Evolutionary conservation across 192 early-diverging fungal species (phyloP), one percentile per base, ranked within the genome.

Genomic region (Backusella australiensis): DNA sequence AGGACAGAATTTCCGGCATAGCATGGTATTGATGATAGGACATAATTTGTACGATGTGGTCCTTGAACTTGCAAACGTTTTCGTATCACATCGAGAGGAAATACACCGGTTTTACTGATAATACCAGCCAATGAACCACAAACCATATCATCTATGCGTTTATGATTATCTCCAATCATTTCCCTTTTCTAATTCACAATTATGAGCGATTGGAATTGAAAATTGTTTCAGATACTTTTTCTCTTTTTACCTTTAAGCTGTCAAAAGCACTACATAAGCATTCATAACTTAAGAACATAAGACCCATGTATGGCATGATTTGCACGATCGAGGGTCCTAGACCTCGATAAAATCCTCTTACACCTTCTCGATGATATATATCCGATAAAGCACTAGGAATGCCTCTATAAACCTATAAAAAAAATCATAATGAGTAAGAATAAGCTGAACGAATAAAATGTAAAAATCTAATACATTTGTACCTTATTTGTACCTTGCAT

Each of bases 271-370:
- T 80, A 12, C 85, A 90, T 69, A 94, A 78, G n/a, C 77, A 73
- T 63, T 92, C 89, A 77, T 95, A 93, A 42, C 87, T 90, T 44
- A 89, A 90, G 88, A 99, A 99, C 82, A 96, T 89, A 8, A 96
- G 85, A 21, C 96, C 95, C 94, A 97, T 97, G 69, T 97, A 96
- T 34, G 97, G 97, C 80, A 96, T 92, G 34, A 99, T 96, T 84
- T 96, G 95, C 14, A 93, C 79, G 34, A 94, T 80, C 4, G 95
- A 87, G 2, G 97, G 93, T 69, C 90, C 82, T 52, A 97, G 77
- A 1, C 97, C 97, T 39, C 91, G 86, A 79, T 97, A 99, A 67
- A 97, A 96, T 23, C 96, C 97, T 4, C 69, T 68, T 4, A 94
- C 34, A 0, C 97, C 97, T 65, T 99, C 96, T 34, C 89, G 83